These are phyloP conservation scores for Gynandropsis gynandra DNA, from an alignment of 345 rosid species.

Conservation along the genomic window DNA sequence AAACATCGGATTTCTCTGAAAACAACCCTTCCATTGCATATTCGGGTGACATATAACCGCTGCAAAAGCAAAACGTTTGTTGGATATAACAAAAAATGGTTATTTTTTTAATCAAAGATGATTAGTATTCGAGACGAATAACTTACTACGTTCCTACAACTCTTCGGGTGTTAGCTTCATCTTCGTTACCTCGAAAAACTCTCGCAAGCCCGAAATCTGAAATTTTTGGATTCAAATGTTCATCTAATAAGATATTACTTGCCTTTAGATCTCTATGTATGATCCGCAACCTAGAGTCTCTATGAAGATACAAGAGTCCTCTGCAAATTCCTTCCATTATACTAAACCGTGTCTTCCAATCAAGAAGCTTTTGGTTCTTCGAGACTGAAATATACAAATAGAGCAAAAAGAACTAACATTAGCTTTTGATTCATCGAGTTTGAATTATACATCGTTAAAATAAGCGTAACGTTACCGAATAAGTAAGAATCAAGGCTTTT, in stretches of 20 bases:
- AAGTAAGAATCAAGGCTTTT: slow-evolving; percentile 36
- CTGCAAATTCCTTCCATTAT: slow-evolving; percentile 44
- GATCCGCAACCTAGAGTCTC: slow-evolving; percentile 43
- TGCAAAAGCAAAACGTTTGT: slow-evolving; percentile 14
- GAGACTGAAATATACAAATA: slow-evolving; percentile 23
- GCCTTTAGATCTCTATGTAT: slow-evolving; percentile 47
- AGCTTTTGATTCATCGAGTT: slow-evolving; percentile 23
- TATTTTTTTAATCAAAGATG: neutral
- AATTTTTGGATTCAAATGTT: slow-evolving; percentile 39
- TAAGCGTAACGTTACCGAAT: slow-evolving; percentile 29
- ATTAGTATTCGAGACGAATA: neutral
- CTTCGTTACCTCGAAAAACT: slow-evolving; percentile 30
- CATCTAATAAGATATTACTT: slow-evolving; percentile 45
- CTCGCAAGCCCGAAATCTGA: slow-evolving; percentile 45
- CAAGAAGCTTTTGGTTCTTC: slow-evolving; percentile 17
- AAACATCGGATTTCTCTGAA: slow-evolving; percentile 41
- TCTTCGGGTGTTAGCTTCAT: slow-evolving; percentile 37
- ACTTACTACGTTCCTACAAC: slow-evolving; percentile 45
- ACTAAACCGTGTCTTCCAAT: slow-evolving; percentile 34
- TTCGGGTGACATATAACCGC: slow-evolving; percentile 49
- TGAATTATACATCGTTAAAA: slow-evolving; percentile 13
- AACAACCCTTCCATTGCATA: slow-evolving; percentile 38
- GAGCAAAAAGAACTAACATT: no score
- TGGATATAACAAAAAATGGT: neutral
- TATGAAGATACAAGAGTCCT: slow-evolving; percentile 43